Evolutionary conservation across 257 asterid genomes (phyloP), one percentile per base, ranked within the genome.

Genomic region (Pogostemon cablin): DNA sequence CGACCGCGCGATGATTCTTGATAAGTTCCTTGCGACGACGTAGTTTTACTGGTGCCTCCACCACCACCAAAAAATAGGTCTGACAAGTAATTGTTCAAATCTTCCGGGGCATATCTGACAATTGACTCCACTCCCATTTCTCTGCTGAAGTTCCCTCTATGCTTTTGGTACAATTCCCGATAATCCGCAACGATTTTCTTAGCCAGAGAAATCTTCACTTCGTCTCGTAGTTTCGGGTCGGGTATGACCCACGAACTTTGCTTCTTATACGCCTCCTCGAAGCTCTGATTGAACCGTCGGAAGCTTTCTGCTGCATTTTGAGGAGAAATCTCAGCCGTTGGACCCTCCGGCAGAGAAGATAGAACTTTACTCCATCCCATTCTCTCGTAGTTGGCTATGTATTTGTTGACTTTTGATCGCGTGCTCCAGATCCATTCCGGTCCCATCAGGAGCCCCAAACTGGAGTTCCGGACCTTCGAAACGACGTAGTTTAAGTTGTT

Each of bases 401-500:
- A 92, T 59, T 81, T 87, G 68, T 75, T 81, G 40, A 81, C 89
- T 72, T 90, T 92, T 4, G 69, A 65, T 43, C 81, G 86, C 67
- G 82, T 84, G 5, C 74, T 77, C 64, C 74, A 68, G 55, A 88
- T 66, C 97, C 98, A 92, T 7, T 90, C 93, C 53, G 83, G 9
- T 2, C 98, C 97, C 77, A 92, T 76, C 2, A 90, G 56, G 61
- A 79, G 77, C 48, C 85, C 81, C 73, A 92, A 77, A 7, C 68
- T 84, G 17, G 98, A 89, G 56, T 57, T 77, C n/a, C 85, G 82
- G 60, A 87, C 84, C 79, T 90, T 90, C 6, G 88, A 74, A 73
- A 88, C 92, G 73, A 90, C 83, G 82, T 90, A 90, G 89, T 90
- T 85, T 34, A 88, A 15, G 80, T 91, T 91, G 81, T 91, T 89